These are phyloP conservation scores for Graphilbum sp. DNA, from an alignment of 2,329 filamentous ascomycete species.

Conservation along the genomic window DNA sequence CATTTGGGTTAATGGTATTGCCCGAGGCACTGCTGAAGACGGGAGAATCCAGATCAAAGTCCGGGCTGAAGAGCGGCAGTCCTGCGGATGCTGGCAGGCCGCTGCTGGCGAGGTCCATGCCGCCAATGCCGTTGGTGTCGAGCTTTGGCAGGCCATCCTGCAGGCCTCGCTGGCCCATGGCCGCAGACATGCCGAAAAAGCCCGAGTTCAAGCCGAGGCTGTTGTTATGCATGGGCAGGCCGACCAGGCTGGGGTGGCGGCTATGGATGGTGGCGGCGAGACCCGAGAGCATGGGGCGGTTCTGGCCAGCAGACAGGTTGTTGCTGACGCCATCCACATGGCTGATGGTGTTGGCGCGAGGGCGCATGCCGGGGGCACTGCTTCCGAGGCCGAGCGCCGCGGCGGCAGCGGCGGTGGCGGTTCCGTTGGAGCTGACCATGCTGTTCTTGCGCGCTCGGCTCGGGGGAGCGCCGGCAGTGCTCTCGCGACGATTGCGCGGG, in stretches of 20 bases:
- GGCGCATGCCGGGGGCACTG: conserved; percentile 47
- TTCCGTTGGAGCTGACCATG: conserved; percentile 41
- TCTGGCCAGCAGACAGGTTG: conserved; percentile 20
- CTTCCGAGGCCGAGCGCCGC: conserved; percentile 18
- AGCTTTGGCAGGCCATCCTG: conserved; percentile 62
- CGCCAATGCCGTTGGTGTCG: conserved; percentile 56
- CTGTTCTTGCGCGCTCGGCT: conserved; percentile 86
- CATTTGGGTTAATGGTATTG: conserved; percentile 53
- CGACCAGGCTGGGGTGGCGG: conserved; percentile 60
- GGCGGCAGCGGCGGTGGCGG: neutral
- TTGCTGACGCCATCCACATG: conserved; percentile 69
- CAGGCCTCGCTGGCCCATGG: conserved; percentile 49
- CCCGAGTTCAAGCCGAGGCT: conserved; percentile 28
- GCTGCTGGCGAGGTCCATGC: conserved; percentile 37
- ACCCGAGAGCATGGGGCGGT: conserved; percentile 25
- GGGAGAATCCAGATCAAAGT: conserved; percentile 54
- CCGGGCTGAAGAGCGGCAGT: conserved; percentile 42
- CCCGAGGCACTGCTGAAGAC: conserved; percentile 54
- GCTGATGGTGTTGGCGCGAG: conserved; percentile 89
- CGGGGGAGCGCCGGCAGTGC: conserved; percentile 55
- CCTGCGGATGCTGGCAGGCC: conserved; percentile 66
- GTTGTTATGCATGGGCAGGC: conserved; percentile 36
- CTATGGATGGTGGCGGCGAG: conserved; percentile 37
- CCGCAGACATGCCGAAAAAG: conserved; percentile 56
- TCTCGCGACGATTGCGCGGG: conserved; percentile 79